phyloP scores from a whole-genome alignment of 2,329 filamentous ascomycete genomes.

The Paramyrothecium sp. region DNA sequence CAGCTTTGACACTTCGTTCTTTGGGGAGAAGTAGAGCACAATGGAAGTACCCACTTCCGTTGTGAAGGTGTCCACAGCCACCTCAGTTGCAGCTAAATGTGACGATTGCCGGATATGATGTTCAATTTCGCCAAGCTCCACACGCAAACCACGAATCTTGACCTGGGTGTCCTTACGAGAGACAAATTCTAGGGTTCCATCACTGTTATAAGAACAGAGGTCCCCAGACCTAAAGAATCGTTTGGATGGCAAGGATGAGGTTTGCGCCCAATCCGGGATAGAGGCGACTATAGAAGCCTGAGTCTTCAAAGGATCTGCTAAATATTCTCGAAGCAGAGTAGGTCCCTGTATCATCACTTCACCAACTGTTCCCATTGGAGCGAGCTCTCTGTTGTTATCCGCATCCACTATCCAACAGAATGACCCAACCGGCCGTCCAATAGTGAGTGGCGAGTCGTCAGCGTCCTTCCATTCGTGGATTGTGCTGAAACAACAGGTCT shows the following conservation, averaged over 20 bases:
- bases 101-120: constrained; percentile 1
- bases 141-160: constrained; percentile 16
- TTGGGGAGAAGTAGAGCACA: not conserved
- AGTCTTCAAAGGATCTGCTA: constrained; percentile 1
- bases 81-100: not conserved
- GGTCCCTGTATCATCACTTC: constrained; percentile 13
- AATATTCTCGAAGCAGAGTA: constrained; percentile 7
- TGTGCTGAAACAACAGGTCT: not conserved
- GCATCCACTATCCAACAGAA: constrained; percentile 7
- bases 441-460: not conserved
- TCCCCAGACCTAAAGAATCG: constrained; percentile 15
- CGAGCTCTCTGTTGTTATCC: not conserved
- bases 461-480: constrained; percentile 1
- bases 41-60: not conserved
- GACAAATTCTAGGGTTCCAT: constrained; percentile 12
- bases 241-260: not conserved
- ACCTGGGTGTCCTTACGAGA: constrained; percentile 8
- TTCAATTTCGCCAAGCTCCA: constrained; percentile 16
- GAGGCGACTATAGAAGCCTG: not conserved
- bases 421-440: constrained; percentile 4
- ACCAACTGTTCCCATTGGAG: constrained; percentile 8
- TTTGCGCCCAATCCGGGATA: not conserved
- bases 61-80: not conserved
- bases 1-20: not conserved
- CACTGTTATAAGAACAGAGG: constrained; percentile 9